Percentiles rank a stretch among this genome's conserved stretches.
Conservation (phyloP, 208 protist species). For the Trichomonas tenax region DNA sequence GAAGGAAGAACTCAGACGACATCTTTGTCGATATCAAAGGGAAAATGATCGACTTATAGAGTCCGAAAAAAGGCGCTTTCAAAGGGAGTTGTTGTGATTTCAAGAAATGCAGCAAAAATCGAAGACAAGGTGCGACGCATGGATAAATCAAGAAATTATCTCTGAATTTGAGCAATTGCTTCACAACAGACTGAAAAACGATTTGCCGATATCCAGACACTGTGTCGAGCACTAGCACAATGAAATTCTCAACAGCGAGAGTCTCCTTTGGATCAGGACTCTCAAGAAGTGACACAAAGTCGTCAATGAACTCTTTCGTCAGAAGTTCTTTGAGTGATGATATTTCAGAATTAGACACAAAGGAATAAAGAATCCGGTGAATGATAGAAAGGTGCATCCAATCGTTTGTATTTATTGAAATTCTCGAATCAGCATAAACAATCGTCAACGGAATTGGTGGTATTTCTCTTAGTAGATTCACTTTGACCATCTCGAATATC, state of each 20-base stretch:
- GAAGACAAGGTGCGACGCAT: neutral
- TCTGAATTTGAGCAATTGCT: neutral
- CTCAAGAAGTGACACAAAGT: neutral
- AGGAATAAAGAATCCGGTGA: neutral
- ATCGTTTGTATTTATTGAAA: neutral
- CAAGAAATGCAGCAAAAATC: neutral
- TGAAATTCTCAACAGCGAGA: neutral
- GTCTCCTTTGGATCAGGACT: neutral
- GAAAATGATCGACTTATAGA: neutral
- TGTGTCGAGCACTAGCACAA: neutral
- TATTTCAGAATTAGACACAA: neutral
- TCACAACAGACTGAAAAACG: neutral
- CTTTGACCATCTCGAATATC: neutral
- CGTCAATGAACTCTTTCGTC: neutral
- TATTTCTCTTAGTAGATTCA: neutral
- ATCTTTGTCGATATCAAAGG: neutral
- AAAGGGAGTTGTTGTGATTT: neutral
- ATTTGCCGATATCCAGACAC: neutral
- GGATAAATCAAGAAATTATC: neutral
- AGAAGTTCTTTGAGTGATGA: neutral
- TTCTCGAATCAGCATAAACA: neutral
- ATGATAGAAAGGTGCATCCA: neutral
- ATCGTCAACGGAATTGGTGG: neutral
- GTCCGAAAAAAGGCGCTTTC: neutral
- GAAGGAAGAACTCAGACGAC: neutral